Conservation (phyloP, 2,329 filamentous ascomycete genomes). For the Lanzia echinophila region DNA sequence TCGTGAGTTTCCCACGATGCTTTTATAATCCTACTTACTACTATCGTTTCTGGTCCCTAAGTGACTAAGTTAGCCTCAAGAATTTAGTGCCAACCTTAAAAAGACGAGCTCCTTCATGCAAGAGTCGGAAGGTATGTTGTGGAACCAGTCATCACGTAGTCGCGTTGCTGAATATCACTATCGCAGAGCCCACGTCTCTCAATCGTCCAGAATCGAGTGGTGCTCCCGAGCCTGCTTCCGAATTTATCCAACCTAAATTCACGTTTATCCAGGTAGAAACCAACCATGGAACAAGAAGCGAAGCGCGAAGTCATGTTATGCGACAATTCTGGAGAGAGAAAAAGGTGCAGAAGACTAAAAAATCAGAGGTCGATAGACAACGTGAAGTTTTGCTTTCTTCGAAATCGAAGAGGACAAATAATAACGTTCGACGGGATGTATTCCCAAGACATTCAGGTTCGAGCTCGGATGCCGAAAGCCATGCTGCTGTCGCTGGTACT, state of each 20-base stretch:
- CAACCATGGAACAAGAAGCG: neutral
- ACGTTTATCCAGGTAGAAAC: neutral
- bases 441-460: neutral
- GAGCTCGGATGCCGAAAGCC: too few relatives aligned
- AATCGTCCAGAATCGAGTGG: neutral
- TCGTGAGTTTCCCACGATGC: neutral
- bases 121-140: neutral
- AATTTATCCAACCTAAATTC: neutral
- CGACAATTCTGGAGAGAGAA: slow-evolving; percentile 3
- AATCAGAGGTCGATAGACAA: neutral
- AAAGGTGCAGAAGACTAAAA: neutral
- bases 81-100: neutral
- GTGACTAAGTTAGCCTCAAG: neutral
- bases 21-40: neutral
- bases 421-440: neutral
- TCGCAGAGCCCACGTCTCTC: neutral
- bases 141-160: neutral
- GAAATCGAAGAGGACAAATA: neutral
- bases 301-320: slow-evolving; percentile 1
- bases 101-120: neutral
- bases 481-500: neutral
- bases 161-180: neutral
- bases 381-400: neutral
- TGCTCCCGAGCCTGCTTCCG: neutral
- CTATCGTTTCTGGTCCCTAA: neutral